These are phyloP conservation scores for Gentiana straminea DNA, from an alignment of 257 asterid species.

Conservation along the genomic window DNA sequence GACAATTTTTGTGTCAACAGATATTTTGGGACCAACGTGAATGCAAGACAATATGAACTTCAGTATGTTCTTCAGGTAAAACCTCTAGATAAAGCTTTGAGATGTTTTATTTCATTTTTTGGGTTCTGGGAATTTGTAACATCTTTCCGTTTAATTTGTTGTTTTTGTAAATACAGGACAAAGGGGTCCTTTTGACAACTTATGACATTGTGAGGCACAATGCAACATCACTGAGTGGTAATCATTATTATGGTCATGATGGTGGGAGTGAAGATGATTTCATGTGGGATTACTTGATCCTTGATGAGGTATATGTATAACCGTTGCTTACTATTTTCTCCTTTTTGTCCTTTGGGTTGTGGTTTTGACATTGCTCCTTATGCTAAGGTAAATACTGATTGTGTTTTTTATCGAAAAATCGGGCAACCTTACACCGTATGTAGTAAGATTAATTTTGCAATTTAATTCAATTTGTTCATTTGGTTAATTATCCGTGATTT, in stretches of 20 bases:
- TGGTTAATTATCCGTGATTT: too few relatives aligned
- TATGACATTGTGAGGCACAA: constrained; percentile 88
- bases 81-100: constrained; percentile 2
- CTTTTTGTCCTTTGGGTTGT: too few relatives aligned
- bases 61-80: constrained; percentile 82
- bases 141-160: constrained; percentile 8
- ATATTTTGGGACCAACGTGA: constrained; percentile 60
- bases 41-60: constrained; percentile 78
- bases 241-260: constrained; percentile 27
- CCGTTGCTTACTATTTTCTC: not conserved
- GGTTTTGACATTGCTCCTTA: too few relatives aligned
- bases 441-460: too few relatives aligned
- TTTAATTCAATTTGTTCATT: too few relatives aligned
- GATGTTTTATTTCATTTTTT: too few relatives aligned
- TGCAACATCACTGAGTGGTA: constrained; percentile 56
- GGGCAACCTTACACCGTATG: too few relatives aligned
- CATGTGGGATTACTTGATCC: constrained; percentile 87
- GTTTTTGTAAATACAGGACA: constrained; percentile 34
- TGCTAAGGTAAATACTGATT: too few relatives aligned
- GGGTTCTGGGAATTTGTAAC: constrained; percentile 2
- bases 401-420: too few relatives aligned
- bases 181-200: constrained; percentile 85
- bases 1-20: constrained; percentile 27
- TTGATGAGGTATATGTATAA: constrained; percentile 55
- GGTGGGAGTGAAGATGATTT: constrained; percentile 42